A percentile compares a stretch with the other conserved stretches of the same genome.
Conservation (phyloP, 495 filamentous ascomycete genomes). For the Aspergillus cristatus region DNA sequence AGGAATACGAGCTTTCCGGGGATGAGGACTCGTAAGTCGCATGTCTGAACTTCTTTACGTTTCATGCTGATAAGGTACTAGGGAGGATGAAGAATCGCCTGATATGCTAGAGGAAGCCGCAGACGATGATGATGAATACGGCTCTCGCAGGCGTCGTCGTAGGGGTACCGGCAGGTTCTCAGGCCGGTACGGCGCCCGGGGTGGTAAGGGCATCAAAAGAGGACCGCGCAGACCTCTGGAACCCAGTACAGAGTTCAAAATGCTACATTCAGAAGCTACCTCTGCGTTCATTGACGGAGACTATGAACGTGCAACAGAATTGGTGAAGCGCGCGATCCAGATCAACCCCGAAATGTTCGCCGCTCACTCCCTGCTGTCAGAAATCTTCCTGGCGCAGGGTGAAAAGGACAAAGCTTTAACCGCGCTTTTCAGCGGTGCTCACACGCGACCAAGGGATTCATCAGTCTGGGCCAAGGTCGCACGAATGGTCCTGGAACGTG, state of each 20-base stretch:
- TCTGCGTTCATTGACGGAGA: slow-evolving; percentile 58
- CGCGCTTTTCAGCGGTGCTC: slow-evolving; percentile 62
- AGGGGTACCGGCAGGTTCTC: slow-evolving; percentile 32
- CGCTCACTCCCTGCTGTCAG: slow-evolving; percentile 66
- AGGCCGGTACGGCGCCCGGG: slow-evolving; percentile 35
- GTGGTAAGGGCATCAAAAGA: slow-evolving; percentile 42
- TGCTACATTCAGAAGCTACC: slow-evolving; percentile 59
- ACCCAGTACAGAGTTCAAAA: slow-evolving; percentile 65
- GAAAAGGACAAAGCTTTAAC: slow-evolving; percentile 57
- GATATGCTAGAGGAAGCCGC: slow-evolving; percentile 5
- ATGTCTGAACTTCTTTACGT: not conserved
- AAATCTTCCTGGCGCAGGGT: slow-evolving; percentile 60
- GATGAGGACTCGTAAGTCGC: slow-evolving; percentile 14
- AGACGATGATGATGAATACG: slow-evolving; percentile 22
- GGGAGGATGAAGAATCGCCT: slow-evolving; percentile 11
- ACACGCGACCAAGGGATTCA: slow-evolving; percentile 58
- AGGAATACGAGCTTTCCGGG: slow-evolving; percentile 19
- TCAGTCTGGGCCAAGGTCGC: slow-evolving; percentile 61
- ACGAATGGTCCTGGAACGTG: slow-evolving; percentile 52
- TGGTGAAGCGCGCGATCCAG: slow-evolving; percentile 60
- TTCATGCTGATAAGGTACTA: slow-evolving; percentile 5
- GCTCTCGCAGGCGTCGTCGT: slow-evolving; percentile 21
- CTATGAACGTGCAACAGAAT: slow-evolving; percentile 52
- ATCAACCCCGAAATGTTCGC: slow-evolving; percentile 76
- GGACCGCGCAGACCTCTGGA: slow-evolving; percentile 66